Conservation (phyloP, 2,329 filamentous ascomycete species). For the Fusarium zealandicum region DNA sequence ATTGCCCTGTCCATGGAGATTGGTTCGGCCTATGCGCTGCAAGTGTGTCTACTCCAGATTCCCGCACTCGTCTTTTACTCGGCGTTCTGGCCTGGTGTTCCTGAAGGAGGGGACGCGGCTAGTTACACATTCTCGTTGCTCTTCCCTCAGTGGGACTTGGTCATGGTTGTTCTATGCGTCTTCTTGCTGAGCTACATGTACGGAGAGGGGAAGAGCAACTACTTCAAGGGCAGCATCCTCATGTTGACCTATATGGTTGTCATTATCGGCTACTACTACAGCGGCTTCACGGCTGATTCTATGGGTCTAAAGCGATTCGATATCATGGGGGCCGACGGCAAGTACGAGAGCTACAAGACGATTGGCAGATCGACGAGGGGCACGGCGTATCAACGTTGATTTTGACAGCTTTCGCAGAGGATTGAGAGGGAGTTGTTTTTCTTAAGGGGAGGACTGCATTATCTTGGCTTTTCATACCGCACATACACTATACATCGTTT, state of each 20-base stretch:
- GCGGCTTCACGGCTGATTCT: constrained; percentile 60
- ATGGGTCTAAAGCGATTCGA: constrained; percentile 61
- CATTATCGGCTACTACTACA: constrained; percentile 89
- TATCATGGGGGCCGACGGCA: constrained; percentile 57
- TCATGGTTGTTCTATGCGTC: constrained; percentile 93
- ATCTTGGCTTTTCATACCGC: constrained; percentile 22
- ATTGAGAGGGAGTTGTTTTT: background rate
- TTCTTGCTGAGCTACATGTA: constrained; percentile 98
- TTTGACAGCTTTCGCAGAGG: background rate
- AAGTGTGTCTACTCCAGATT: constrained; percentile 94
- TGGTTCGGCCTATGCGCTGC: constrained; percentile 93
- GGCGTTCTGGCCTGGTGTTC: constrained; percentile 68
- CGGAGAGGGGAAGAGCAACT: constrained; percentile 98
- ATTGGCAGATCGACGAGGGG: constrained; percentile 55
- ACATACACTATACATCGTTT: constrained; percentile 26
- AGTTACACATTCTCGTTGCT: constrained; percentile 82
- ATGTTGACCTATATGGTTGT: constrained; percentile 94
- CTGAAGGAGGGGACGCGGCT: constrained; percentile 49
- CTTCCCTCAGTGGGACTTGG: constrained; percentile 99
- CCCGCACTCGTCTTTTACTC: constrained; percentile 93
- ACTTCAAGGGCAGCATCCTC: constrained; percentile 98
- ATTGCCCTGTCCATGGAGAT: constrained; percentile 99
- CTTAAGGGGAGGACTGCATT: constrained; percentile 10
- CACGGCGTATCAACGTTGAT: constrained; percentile 38
- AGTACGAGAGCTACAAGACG: constrained; percentile 61